These are phyloP conservation scores for Cymbopogon flexuosus DNA, from an alignment of 202 grass and related monocot genomes.

Conservation along the genomic window DNA sequence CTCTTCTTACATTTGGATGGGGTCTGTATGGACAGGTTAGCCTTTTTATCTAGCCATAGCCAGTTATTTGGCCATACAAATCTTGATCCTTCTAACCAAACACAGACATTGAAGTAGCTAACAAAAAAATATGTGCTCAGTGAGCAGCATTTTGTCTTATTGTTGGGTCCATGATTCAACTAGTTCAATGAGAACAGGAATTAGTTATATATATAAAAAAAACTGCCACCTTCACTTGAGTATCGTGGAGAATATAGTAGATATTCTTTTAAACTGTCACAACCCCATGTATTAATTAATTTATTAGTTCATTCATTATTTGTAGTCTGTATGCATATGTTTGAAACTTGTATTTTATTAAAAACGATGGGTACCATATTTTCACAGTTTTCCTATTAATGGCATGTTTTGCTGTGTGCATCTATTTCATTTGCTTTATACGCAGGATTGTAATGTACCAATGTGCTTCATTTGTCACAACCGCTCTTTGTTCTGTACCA, in stretches of 20 bases:
- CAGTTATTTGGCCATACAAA: neutral
- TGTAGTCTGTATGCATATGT: neutral
- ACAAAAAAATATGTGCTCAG: neutral
- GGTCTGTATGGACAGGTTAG: conserved; percentile 93
- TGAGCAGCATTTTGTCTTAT: neutral
- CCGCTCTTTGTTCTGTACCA: conserved; percentile 2
- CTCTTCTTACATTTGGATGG: conserved; percentile 93
- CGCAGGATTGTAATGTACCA: neutral
- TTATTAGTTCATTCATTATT: neutral
- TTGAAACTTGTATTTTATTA: neutral
- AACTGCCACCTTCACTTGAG: neutral
- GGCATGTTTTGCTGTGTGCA: neutral
- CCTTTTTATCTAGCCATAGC: conserved; percentile 10
- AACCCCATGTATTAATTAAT: neutral
- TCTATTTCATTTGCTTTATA: conserved; percentile 3
- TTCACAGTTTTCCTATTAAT: neutral
- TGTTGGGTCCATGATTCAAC: neutral
- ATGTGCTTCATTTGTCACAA: conserved; percentile 29
- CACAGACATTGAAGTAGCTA: conserved; percentile 1
- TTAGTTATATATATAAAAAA: neutral
- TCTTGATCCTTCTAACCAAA: neutral
- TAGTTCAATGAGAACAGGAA: neutral
- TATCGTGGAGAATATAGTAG: conserved; percentile 1
- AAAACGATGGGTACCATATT: neutral
- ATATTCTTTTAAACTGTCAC: neutral